Evolutionary conservation across 139 green algal species (phyloP).

Genomic region (Haematococcus sp.): DNA sequence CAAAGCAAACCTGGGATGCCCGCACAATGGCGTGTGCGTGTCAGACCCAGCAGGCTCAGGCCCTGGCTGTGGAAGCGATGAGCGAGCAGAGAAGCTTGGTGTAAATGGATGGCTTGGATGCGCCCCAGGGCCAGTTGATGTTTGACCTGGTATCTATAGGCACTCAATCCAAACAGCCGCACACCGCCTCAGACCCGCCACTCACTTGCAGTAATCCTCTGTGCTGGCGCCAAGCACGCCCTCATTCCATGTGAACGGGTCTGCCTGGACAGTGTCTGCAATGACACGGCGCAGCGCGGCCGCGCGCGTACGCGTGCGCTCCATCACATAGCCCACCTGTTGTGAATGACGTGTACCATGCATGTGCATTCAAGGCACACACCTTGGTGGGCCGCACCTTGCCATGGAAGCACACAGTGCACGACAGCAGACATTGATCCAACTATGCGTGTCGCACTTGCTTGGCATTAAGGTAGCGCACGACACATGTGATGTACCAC

Average conservation of each 20-base stretch:
- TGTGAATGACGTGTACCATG: not conserved
- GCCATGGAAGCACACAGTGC: not conserved
- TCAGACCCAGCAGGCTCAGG: not conserved
- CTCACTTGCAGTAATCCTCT: constrained; percentile 69
- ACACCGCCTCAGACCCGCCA: constrained; percentile 32
- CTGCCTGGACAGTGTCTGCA: constrained; percentile 49
- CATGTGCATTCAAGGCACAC: too few relatives aligned
- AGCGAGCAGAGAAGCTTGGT: not conserved
- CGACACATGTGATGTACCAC: too few relatives aligned
- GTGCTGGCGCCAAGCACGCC: constrained; percentile 71
- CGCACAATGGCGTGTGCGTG: not conserved
- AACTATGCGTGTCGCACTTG: too few relatives aligned
- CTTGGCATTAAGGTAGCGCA: too few relatives aligned
- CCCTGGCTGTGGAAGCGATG: not conserved
- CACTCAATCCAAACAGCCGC: too few relatives aligned
- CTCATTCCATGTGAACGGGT: constrained; percentile 79
- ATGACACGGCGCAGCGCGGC: constrained; percentile 56
- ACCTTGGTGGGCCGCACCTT: too few relatives aligned
- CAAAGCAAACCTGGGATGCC: not conserved
- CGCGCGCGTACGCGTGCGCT: constrained; percentile 40
- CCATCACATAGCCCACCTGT: constrained; percentile 77
- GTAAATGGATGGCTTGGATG: too few relatives aligned
- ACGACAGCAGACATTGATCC: not conserved
- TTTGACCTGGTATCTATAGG: too few relatives aligned
- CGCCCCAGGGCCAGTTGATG: too few relatives aligned